These are phyloP conservation scores for Prunus dulcis DNA, from an alignment of 306 rosid species.

Conservation along the genomic window DNA sequence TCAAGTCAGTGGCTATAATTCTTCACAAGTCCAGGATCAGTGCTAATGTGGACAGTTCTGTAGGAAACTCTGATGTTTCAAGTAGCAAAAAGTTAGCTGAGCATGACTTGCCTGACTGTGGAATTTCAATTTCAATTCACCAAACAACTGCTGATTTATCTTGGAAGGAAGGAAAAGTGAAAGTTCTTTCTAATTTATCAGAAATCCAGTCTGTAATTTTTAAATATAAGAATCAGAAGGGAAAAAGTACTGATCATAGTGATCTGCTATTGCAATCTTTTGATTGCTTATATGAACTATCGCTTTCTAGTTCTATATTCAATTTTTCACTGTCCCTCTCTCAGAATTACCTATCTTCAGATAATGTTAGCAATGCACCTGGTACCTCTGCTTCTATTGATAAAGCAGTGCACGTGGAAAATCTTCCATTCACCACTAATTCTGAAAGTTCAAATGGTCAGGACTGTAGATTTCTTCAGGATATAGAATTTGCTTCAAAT, in stretches of 20 bases:
- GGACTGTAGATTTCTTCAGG: constrained; percentile 27
- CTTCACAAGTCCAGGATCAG: constrained; percentile 60
- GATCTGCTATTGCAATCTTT: constrained; percentile 42
- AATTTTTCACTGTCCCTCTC: constrained; percentile 32
- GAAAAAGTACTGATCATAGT: constrained; percentile 39
- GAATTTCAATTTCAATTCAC: constrained; percentile 68
- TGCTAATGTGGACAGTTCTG: constrained; percentile 30
- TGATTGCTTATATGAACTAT: constrained; percentile 59
- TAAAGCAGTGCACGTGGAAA: constrained; percentile 33
- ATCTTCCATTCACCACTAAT: constrained; percentile 28
- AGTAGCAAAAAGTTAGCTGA: constrained; percentile 38
- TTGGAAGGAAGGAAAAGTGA: constrained; percentile 60
- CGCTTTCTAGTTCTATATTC: constrained; percentile 52
- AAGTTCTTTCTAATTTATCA: constrained; percentile 44
- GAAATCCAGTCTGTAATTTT: constrained; percentile 46
- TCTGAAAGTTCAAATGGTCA: constrained; percentile 42
- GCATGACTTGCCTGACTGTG: constrained; percentile 53
- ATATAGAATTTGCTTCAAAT: constrained; percentile 36
- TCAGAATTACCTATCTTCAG: constrained; percentile 39
- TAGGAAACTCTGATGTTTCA: constrained; percentile 26
- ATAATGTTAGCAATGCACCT: constrained; percentile 27
- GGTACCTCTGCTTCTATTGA: constrained; percentile 33
- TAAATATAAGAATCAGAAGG: constrained; percentile 41
- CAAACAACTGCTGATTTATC: constrained; percentile 45
- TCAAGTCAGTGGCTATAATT: constrained; percentile 52